phyloP scores from a whole-genome alignment of 2,329 filamentous ascomycete species.

The Epicoccum sorghinum region DNA sequence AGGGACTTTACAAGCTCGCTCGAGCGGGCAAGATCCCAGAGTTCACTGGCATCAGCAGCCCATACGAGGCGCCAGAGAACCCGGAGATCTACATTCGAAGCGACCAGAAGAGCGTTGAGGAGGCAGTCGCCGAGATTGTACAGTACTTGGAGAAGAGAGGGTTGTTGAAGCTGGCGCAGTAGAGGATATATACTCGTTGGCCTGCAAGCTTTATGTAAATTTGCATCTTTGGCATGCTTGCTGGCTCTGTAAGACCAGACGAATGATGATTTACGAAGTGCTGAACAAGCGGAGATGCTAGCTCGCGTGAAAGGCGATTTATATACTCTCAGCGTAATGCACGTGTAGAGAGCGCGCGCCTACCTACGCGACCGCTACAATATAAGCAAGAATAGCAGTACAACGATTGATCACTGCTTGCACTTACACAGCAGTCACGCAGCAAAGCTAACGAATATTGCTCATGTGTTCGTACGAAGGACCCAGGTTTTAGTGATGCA shows the following conservation, averaged over 20 bases:
- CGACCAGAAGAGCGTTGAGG: slow-evolving; percentile 81
- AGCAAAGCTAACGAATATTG: too few species aligned
- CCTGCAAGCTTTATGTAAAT: neutral
- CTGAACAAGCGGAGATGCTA: neutral
- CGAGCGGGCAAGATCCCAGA: slow-evolving; percentile 92
- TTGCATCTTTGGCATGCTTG: neutral
- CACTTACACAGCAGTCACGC: too few species aligned
- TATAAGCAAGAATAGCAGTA: too few species aligned
- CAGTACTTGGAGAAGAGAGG: slow-evolving; percentile 76
- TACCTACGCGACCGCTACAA: too few species aligned
- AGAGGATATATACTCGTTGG: neutral
- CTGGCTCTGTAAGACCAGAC: neutral
- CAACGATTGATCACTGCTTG: too few species aligned
- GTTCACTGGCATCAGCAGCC: slow-evolving; percentile 93
- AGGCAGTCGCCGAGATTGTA: slow-evolving; percentile 85
- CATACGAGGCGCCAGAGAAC: slow-evolving; percentile 86
- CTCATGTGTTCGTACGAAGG: too few species aligned
- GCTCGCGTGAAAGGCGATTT: too few species aligned
- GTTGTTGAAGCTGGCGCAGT: slow-evolving; percentile 53
- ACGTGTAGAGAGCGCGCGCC: neutral
- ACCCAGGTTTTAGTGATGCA: too few species aligned
- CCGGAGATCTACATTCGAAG: slow-evolving; percentile 89
- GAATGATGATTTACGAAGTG: slow-evolving; percentile 2
- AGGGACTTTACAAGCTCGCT: slow-evolving; percentile 98
- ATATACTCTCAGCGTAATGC: neutral